Conservation (phyloP, 2,329 filamentous ascomycete species). For the Fusarium robinianum region DNA sequence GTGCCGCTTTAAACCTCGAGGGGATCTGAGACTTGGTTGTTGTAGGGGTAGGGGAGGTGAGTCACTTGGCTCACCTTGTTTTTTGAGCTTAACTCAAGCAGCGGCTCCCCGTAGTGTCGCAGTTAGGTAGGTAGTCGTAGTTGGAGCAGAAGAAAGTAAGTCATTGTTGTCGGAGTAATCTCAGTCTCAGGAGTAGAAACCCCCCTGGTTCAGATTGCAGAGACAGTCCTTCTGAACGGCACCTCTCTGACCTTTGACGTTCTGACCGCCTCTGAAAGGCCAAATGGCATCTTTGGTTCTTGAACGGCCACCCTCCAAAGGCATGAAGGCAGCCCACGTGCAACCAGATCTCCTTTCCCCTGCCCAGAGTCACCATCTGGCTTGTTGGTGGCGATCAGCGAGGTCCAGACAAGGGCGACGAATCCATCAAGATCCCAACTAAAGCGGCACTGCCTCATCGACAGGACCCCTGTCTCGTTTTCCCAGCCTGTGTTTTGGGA, state of each 20-base stretch:
- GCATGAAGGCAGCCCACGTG: conserved; percentile 22
- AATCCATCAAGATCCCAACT: background rate
- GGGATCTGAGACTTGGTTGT: conserved; percentile 10
- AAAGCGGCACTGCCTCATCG: conserved; percentile 14
- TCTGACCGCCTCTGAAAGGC: conserved; percentile 27
- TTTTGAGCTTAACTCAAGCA: no score
- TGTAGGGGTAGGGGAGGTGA: conserved; percentile 10
- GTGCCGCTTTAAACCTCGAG: conserved; percentile 22
- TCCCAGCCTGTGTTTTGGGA: background rate
- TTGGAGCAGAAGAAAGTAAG: no score
- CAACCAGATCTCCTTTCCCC: conserved; percentile 16
- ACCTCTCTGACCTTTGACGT: no score
- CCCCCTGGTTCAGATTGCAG: no score
- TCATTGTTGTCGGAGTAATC: no score
- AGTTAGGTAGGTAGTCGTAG: no score
- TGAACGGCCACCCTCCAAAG: no score
- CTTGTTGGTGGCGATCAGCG: conserved; percentile 13
- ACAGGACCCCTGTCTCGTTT: conserved; percentile 17
- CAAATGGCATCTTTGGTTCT: no score
- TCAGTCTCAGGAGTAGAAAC: no score
- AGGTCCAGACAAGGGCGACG: conserved; percentile 13
- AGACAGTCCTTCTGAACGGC: no score
- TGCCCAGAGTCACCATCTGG: conserved; percentile 27
- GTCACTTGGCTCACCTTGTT: conserved; percentile 10
- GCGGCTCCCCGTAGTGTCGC: no score